These are phyloP conservation scores for Phytophthora litchii DNA, from an alignment of 352 stramenopile species.

Conservation along the genomic window DNA sequence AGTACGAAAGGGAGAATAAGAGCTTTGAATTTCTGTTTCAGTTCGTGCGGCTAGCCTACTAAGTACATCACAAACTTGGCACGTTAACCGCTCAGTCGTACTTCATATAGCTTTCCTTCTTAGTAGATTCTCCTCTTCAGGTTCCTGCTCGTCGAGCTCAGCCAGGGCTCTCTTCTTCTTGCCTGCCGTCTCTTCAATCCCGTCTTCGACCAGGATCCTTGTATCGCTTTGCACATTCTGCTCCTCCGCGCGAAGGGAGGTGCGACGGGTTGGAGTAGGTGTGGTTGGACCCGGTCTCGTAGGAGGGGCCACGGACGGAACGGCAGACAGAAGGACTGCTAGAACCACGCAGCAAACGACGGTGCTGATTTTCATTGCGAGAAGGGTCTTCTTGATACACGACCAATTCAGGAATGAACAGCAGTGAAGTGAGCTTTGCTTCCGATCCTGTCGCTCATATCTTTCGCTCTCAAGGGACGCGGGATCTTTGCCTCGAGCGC, in stretches of 20 bases:
- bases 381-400: not conserved
- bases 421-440: not conserved
- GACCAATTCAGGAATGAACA: constrained; percentile 7
- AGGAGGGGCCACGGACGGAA: not conserved
- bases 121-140: constrained; percentile 1
- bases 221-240: not conserved
- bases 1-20: not conserved
- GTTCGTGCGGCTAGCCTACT: not conserved
- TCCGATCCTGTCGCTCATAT: constrained; percentile 2
- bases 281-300: too few relatives aligned
- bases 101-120: too few relatives aligned
- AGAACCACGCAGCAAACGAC: constrained; percentile 1
- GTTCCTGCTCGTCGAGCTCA: too few relatives aligned
- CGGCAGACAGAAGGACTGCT: not conserved
- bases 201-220: constrained; percentile 15
- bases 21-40: not conserved
- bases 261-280: too few relatives aligned
- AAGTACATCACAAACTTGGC: too few relatives aligned
- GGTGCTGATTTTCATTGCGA: constrained; percentile 16
- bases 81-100: too few relatives aligned
- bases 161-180: not conserved
- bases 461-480: constrained; percentile 7
- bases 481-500: not conserved
- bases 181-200: constrained; percentile 12
- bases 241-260: not conserved